A percentile compares a stretch with the other conserved stretches of the same genome.
Conservation (phyloP, 169 alveolate genomes). For the Plasmodium gallinaceum region DNA sequence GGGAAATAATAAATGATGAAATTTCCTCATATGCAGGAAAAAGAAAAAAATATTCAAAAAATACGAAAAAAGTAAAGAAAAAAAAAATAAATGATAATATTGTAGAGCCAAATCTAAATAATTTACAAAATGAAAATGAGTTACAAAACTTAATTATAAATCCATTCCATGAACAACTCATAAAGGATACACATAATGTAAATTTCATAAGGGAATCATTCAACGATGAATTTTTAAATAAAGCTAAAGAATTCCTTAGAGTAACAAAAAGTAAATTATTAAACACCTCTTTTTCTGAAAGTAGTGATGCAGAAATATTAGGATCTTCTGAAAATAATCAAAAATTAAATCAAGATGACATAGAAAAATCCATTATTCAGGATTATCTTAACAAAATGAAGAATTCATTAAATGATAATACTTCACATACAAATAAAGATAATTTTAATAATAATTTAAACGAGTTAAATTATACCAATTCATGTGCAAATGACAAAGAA, state of each 20-base stretch:
- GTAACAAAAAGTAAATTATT: conserved; percentile 61
- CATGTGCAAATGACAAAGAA: neutral
- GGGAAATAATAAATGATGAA: conserved; percentile 51
- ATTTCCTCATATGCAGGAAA: conserved; percentile 29
- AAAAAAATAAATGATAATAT: conserved; percentile 32
- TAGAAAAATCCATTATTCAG: conserved; percentile 67
- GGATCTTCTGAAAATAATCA: neutral
- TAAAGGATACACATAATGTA: conserved; percentile 46
- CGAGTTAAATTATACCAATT: conserved; percentile 12
- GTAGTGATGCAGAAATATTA: conserved; percentile 1
- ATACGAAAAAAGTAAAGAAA: conserved; percentile 25
- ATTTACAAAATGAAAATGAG: conserved; percentile 10
- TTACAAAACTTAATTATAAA: conserved; percentile 29
- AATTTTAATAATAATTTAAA: conserved; percentile 17
- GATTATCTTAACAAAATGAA: conserved; percentile 48
- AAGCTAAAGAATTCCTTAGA: conserved; percentile 69
- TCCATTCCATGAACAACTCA: conserved; percentile 64
- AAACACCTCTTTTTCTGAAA: conserved; percentile 40
- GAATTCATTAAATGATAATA: conserved; percentile 20
- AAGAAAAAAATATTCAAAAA: conserved; percentile 24
- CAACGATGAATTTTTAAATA: conserved; percentile 60
- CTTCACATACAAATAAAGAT: neutral
- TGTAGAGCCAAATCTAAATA: neutral
- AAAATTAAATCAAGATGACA: conserved; percentile 26
- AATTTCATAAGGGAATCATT: conserved; percentile 65